Base-by-base conservation (phyloP, 805 yeast species). In the Ogataea wickerhamii region DNA sequence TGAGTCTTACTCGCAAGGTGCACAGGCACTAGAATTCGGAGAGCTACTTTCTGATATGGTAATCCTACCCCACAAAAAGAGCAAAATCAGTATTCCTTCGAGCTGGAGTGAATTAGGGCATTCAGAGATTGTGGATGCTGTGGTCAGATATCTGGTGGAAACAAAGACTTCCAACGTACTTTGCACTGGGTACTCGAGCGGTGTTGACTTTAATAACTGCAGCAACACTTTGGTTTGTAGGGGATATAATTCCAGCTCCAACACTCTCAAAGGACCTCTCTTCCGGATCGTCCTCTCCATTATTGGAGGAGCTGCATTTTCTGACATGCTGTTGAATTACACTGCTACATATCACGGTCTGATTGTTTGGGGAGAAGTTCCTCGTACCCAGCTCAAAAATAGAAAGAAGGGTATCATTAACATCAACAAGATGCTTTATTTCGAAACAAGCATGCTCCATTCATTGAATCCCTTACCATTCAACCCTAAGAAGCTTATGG, bases 231-330 rank as follows among this genome's bases (percentile, higher is more conserved):
- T 63, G 30, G 63, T 62, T 31, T 59, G 69, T 24, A 45, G 49
- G 2, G 55, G 61, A 5, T 52, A 60, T 6, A 74, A 69, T 43
- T 57, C 68, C n/a, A 58, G 59, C 18, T 64, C 66, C 3, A 58
- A 64, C 13, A 37, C 55, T 2, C 44, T 82, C 14, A 77, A 76
- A 41, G 52, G 64, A 4, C 47, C 60, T 3, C 44, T 53, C 2
- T 79, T 85, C 78, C 64, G 65, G 21, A 44, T 51, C 3, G 37
- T 78, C 0, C 73, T 62, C 40, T 42, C 40, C 2, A 21, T 57
- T 1, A 44, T 77, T 2, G 82, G 81, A 0, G 51, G 56, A 6
- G 39, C 40, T 1, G 38, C 41, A 1, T 78, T 79, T 49, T 32
- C 67, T 4, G 40, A 64, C 6, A 32, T 78, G 16, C 13, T 78